Evolutionary conservation across 495 filamentous ascomycete genomes (phyloP).

Genomic region (Neurospora sp.): DNA sequence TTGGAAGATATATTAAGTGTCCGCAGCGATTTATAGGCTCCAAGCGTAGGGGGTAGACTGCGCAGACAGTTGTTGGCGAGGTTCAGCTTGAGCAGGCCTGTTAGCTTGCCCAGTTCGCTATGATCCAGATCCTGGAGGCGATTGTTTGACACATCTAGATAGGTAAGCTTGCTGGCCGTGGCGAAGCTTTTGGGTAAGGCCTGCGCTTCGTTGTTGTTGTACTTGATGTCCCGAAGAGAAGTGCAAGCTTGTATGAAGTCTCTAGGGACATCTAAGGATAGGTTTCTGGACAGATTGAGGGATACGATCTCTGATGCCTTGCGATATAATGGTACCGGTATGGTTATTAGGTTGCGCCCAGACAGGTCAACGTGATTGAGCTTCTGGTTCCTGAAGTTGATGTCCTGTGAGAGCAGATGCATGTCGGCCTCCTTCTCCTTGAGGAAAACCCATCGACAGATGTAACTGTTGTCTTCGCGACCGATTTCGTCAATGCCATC

Average conservation of each 20-base stretch:
- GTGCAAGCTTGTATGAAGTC: slow-evolving; percentile 94
- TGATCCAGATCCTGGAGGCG: slow-evolving; percentile 76
- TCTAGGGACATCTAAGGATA: slow-evolving; percentile 84
- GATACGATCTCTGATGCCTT: slow-evolving; percentile 89
- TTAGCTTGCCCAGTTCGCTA: slow-evolving; percentile 52
- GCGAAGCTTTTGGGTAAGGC: slow-evolving; percentile 78
- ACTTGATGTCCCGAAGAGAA: slow-evolving; percentile 90
- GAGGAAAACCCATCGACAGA: slow-evolving; percentile 90
- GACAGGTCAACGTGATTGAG: slow-evolving; percentile 88
- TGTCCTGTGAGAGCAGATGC: slow-evolving; percentile 48
- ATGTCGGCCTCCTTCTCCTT: slow-evolving; percentile 81
- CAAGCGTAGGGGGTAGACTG: slow-evolving; percentile 69
- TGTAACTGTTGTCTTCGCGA: slow-evolving; percentile 94
- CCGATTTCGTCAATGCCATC: slow-evolving; percentile 91
- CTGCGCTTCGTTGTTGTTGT: slow-evolving; percentile 80
- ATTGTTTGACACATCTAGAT: slow-evolving; percentile 93
- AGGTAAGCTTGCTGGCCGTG: slow-evolving; percentile 69
- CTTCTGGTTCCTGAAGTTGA: slow-evolving; percentile 76
- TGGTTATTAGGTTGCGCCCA: slow-evolving; percentile 86
- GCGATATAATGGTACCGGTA: slow-evolving; percentile 87
- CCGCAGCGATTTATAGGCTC: slow-evolving; percentile 61
- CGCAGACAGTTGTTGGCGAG: slow-evolving; percentile 85
- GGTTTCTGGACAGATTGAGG: slow-evolving; percentile 82
- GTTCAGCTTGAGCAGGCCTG: slow-evolving; percentile 78
- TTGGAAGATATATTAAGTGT: slow-evolving; percentile 90